A percentile compares a stretch with the other conserved stretches of the same genome.
phyloP scores from a whole-genome alignment of 2,329 filamentous ascomycete species.

The Aspergillus proliferans region DNA sequence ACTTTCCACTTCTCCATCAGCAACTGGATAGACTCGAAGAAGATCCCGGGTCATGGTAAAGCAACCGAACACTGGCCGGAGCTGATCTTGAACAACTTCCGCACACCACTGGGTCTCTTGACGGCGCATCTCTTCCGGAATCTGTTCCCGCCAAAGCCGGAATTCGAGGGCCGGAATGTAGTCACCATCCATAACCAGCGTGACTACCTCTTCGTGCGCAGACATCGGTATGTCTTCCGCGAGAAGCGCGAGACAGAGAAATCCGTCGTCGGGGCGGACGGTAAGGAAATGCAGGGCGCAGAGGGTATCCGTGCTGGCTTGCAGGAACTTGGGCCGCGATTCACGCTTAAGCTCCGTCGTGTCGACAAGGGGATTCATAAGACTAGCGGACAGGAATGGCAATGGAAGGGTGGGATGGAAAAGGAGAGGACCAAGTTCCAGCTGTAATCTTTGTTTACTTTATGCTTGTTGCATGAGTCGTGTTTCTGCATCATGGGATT shows the following conservation, averaged over 20 bases:
- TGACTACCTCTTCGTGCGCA: slow-evolving; percentile 88
- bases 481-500: slow-evolving; percentile 2
- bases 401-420: slow-evolving; percentile 95
- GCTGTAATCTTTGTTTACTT: slow-evolving; percentile 47
- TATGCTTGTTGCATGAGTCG: slow-evolving; percentile 12
- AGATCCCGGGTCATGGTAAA: slow-evolving; percentile 83
- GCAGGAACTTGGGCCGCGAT: slow-evolving; percentile 79
- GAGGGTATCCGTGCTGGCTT: slow-evolving; percentile 80
- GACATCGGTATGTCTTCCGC: slow-evolving; percentile 87
- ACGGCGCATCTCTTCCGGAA: slow-evolving; percentile 78
- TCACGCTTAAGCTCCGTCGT: slow-evolving; percentile 81
- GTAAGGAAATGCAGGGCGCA: slow-evolving; percentile 75
- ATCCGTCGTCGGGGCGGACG: slow-evolving; percentile 72
- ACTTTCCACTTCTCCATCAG: slow-evolving; percentile 89
- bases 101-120: slow-evolving; percentile 81
- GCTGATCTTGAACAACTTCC: slow-evolving; percentile 87
- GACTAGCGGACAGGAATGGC: slow-evolving; percentile 77
- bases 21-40: slow-evolving; percentile 84
- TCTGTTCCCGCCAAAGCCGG: slow-evolving; percentile 72
- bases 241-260: slow-evolving; percentile 85
- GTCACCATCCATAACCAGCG: slow-evolving; percentile 91
- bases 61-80: slow-evolving; percentile 87
- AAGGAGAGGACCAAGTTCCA: slow-evolving; percentile 92
- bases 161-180: slow-evolving; percentile 80
- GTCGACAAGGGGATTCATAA: slow-evolving; percentile 83